Conservation (phyloP, 202 grass and related monocot genomes). For the Bolboschoenoplectus hybrid region DNA sequence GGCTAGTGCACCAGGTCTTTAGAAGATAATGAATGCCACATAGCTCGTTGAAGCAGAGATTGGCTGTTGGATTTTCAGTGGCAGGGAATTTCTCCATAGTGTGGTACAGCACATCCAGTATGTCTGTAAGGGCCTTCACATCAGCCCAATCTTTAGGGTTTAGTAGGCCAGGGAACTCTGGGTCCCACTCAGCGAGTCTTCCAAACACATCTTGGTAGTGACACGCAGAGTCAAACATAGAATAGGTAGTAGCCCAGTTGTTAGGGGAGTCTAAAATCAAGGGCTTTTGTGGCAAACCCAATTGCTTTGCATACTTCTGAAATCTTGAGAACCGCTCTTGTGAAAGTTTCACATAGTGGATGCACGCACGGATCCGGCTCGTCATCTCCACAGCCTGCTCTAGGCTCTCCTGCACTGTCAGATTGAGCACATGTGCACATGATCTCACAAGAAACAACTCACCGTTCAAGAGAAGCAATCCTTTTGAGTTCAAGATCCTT, state of each 20-base stretch:
- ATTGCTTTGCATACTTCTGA: constrained; percentile 67
- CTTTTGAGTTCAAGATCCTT: constrained; percentile 60
- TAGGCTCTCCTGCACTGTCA: constrained; percentile 81
- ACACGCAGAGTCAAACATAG: constrained; percentile 92
- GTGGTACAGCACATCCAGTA: constrained; percentile 86
- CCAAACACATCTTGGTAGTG: constrained; percentile 82
- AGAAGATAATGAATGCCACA: constrained; percentile 93
- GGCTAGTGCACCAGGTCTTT: constrained; percentile 79
- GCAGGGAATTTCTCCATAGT: constrained; percentile 83
- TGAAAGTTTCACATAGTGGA: constrained; percentile 88
- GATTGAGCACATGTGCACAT: constrained; percentile 74
- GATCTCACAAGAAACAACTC: constrained; percentile 75
- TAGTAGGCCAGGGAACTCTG: constrained; percentile 57
- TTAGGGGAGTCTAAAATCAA: constrained; percentile 82
- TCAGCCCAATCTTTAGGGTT: constrained; percentile 84
- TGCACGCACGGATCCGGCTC: constrained; percentile 58
- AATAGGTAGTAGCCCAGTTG: constrained; percentile 69
- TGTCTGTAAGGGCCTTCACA: constrained; percentile 84
- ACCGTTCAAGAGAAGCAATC: constrained; percentile 71
- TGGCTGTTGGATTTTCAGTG: constrained; percentile 73
- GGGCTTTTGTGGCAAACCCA: constrained; percentile 65
- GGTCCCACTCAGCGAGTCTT: constrained; percentile 70
- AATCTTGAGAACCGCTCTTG: constrained; percentile 70
- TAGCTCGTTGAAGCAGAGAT: constrained; percentile 94
- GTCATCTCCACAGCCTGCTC: constrained; percentile 63